phyloP scores from a whole-genome alignment of 495 filamentous ascomycete genomes.

The Neurospora sp. region DNA sequence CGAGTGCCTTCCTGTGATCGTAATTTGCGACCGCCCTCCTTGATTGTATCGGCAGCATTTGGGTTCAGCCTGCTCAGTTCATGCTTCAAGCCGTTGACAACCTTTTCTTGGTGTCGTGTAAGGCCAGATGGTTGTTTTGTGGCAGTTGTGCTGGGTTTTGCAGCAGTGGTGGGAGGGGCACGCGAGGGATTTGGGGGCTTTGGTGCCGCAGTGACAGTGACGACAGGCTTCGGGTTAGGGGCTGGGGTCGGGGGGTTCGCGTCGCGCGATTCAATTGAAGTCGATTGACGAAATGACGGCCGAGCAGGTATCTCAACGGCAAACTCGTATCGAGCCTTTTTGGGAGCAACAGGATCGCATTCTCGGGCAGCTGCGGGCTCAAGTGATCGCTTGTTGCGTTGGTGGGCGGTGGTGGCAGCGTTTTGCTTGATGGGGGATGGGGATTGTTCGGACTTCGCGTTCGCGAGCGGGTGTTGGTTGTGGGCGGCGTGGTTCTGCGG shows the following conservation, averaged over 20 bases:
- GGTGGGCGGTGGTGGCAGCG: background rate
- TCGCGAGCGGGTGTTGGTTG: constrained; percentile 9
- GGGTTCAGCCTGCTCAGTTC: constrained; percentile 40
- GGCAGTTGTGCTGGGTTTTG: constrained; percentile 2
- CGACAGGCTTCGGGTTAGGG: constrained; percentile 21
- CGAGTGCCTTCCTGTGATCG: constrained; percentile 46
- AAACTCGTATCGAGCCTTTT: constrained; percentile 18
- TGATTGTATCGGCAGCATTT: constrained; percentile 28
- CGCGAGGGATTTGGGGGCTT: constrained; percentile 17
- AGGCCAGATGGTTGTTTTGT: constrained; percentile 14
- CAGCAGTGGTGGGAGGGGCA: constrained; percentile 3
- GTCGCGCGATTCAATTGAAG: constrained; percentile 17
- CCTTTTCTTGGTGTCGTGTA: constrained; percentile 38
- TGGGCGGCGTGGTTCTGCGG: constrained; percentile 8
- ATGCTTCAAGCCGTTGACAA: constrained; percentile 43
- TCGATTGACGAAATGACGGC: constrained; percentile 17
- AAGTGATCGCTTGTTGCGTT: constrained; percentile 18
- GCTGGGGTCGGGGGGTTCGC: constrained; percentile 17
- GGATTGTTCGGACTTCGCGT: constrained; percentile 5
- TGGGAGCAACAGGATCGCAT: constrained; percentile 8
- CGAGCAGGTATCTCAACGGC: constrained; percentile 32
- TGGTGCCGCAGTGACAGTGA: constrained; percentile 18
- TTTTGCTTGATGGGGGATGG: constrained; percentile 1
- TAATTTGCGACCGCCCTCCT: constrained; percentile 41
- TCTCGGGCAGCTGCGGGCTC: constrained; percentile 8